Base-by-base conservation (phyloP, 2,329 filamentous ascomycete species). In the Fusarium coffeatum region DNA sequence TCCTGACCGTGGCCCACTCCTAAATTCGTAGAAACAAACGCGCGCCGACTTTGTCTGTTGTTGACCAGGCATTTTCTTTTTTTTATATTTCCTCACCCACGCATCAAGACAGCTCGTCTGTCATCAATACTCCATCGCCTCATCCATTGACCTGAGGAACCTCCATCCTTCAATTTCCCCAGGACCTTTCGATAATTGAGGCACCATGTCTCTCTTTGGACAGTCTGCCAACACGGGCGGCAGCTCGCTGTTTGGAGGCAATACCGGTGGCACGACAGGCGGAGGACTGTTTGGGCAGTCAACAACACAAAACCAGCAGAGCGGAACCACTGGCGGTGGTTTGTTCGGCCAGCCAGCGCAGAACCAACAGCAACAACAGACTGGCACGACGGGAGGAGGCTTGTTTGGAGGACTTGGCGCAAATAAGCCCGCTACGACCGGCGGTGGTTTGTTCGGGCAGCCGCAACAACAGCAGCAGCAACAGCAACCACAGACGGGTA, bases 171-270 rank as follows among this genome's bases (percentile, higher is more conserved):
- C 25, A 34, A 9, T 49, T n/a, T 43, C 34, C 50, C 45, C 45
- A 11, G 32, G 23, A 51, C 23, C 23, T 27, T 45, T 49, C 59
- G 54, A 66, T 32, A 58, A 40, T 46, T 63, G 56, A 65, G 51
- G 55, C 58, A 68, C 58, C 68, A 80, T 80, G 78, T 78, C 78
- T 62, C 72, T 80, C 65, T 81, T 81, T 58, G 79, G 78, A 59
- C 74, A 77, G 70, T 53, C 75, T 37, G 74, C 67, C 56, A 73
- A 67, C 62, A 68, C 73, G 41, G 59, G 70, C 62, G 70, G 68
- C 51, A 59, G 68, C 66, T 71, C 68, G 41, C 58, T 74, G 60
- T 74, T 74, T 51, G 72, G 72, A 73, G 69, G 49, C 73, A 72
- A 45, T 72, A 76, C 68, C 55, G 59, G 67, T 41, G 71, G 65